Evolutionary conservation across 352 stramenopile species (phyloP).

Genomic region (Globisporangium okanoganense): DNA sequence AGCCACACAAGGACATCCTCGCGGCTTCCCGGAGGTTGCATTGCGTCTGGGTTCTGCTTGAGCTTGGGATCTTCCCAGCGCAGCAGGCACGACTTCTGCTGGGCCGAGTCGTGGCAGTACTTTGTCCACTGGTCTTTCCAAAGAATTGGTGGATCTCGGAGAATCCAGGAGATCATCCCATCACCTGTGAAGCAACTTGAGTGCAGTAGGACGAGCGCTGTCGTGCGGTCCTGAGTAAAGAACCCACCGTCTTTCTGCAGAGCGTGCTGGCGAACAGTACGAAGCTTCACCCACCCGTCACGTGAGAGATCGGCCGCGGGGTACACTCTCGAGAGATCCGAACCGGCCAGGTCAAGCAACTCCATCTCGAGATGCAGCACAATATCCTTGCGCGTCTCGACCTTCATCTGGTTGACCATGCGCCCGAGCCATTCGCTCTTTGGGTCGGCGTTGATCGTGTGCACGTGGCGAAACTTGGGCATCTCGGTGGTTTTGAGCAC

Average conservation of each 20-base stretch:
- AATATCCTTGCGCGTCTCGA: constrained; percentile 52
- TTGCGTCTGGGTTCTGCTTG: constrained; percentile 40
- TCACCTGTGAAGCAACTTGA: constrained; percentile 56
- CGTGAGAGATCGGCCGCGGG: constrained; percentile 17
- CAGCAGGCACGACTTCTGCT: constrained; percentile 22
- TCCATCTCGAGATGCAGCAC: constrained; percentile 63
- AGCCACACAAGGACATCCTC: constrained; percentile 47
- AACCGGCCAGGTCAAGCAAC: constrained; percentile 44
- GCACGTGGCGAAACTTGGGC: constrained; percentile 41
- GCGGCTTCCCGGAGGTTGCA: constrained; percentile 32
- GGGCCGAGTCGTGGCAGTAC: constrained; percentile 33
- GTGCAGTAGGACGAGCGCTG: constrained; percentile 25
- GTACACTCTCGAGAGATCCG: constrained; percentile 16
- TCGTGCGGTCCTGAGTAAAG: constrained; percentile 53
- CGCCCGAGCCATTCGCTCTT: constrained; percentile 52
- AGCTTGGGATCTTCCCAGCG: constrained; percentile 32
- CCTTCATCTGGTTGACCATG: constrained; percentile 48
- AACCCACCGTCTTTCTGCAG: constrained; percentile 41
- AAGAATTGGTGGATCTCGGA: constrained; percentile 32
- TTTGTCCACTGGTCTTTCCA: constrained; percentile 55
- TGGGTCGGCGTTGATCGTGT: constrained; percentile 41
- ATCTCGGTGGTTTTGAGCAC: constrained; percentile 39
- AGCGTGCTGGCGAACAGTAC: constrained; percentile 36
- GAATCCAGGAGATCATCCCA: constrained; percentile 62
- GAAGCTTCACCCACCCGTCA: constrained; percentile 51